Evolutionary conservation across 345 rosid species (phyloP), one percentile per base, ranked within the genome.

Genomic region (Excoecaria cochinchinensis): DNA sequence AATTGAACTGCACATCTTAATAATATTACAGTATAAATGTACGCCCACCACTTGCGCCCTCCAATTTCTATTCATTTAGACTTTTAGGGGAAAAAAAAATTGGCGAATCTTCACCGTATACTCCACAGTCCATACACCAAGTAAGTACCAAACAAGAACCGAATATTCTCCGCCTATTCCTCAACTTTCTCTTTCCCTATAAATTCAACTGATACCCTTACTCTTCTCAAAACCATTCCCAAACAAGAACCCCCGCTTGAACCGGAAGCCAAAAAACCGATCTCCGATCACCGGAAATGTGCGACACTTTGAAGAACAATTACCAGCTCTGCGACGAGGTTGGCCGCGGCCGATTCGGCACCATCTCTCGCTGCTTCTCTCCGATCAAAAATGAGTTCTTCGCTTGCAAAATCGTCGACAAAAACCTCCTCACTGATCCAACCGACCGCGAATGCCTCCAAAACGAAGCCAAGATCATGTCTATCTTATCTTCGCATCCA

Each of bases 321-420:
- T 81, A 81, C 63, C 80, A 81, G 13, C 4, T 70, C 38, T 77
- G 80, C 56, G 78, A 81, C 46, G 84, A 81, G 84, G 31, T 81
- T 61, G 84, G 84, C 67, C 78, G 84, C 7, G 84, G 84, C 42
- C 65, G 84, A 10, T 81, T 81, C 55, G 84, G 84, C 72, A 74
- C 22, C 1, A 42, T 81, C 71, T 69, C 51, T 22, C 77, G 84
- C 44, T 81, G 84, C 56, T 76, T 77, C 46, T 73, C 75, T 15
- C 77, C 78, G 8, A 15, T 48, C 56, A 64, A 38, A 3, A 65
- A 73, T 63, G 50, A 55, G 0, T 77, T 64, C 75, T 81, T 81
- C 47, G 84, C 84, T 22, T 63, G 71, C 74, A 81, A 81, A 24
- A 52, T 52, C 74, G 53, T 77, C 38, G 72, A 71, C 72, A 81